phyloP scores from a whole-genome alignment of 192 early-diverging fungal species.

The Polychytrium aggregatum region DNA sequence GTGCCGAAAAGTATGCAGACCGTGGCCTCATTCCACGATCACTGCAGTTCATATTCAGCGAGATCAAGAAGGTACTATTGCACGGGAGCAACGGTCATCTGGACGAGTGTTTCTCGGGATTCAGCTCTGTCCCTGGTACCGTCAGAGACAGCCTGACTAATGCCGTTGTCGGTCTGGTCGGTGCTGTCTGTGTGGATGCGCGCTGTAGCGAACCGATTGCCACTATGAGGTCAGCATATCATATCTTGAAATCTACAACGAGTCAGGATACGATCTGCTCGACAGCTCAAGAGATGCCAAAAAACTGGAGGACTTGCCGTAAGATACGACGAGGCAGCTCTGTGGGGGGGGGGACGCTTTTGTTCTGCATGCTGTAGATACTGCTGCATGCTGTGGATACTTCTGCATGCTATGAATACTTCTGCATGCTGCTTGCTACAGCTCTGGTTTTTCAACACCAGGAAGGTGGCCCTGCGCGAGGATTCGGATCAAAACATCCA shows the following conservation, averaged over 20 bases:
- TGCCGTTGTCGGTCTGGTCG: neutral
- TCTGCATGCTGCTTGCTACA: neutral
- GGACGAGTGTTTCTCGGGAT: too few relatives aligned
- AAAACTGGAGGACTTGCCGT: conserved; percentile 53
- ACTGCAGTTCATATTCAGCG: conserved; percentile 45
- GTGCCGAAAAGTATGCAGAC: conserved; percentile 46
- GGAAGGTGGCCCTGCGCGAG: conserved; percentile 39
- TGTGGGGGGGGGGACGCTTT: too few relatives aligned
- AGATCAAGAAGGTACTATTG: conserved; percentile 24
- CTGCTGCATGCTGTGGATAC: neutral
- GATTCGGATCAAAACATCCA: conserved; percentile 37
- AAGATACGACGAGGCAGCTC: too few relatives aligned
- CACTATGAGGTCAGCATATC: conserved; percentile 38
- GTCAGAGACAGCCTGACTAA: too few relatives aligned
- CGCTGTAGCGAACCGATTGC: conserved; percentile 5
- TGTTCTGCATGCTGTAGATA: too few relatives aligned
- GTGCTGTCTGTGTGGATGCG: neutral
- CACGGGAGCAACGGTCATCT: too few relatives aligned
- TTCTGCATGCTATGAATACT: neutral
- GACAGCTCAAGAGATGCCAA: conserved; percentile 44
- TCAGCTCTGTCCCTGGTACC: too few relatives aligned
- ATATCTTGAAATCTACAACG: conserved; percentile 57
- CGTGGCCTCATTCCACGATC: conserved; percentile 49
- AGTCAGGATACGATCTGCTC: conserved; percentile 46
- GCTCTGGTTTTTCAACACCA: conserved; percentile 5